Evolutionary conservation across 2,329 filamentous ascomycete genomes (phyloP).

Genomic region (Neofusicoccum cordaticola): DNA sequence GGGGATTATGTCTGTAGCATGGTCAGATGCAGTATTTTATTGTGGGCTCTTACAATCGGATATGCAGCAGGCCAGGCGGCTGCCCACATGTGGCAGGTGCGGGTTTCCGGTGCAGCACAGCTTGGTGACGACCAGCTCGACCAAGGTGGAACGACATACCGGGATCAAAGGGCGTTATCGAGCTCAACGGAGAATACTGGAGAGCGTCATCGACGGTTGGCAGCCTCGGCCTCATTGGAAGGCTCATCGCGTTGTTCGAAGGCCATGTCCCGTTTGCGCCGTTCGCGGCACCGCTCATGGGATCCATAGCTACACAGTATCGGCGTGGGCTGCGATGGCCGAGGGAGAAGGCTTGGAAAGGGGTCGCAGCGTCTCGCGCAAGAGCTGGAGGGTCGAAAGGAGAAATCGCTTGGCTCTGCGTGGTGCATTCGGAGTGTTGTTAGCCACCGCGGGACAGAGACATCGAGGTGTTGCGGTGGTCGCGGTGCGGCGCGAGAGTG

Average conservation of each 20-base stretch:
- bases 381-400: background rate
- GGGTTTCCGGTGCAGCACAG: background rate
- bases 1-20: conserved; percentile 43
- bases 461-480: conserved; percentile 10
- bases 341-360: background rate
- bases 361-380: background rate
- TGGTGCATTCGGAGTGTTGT: background rate
- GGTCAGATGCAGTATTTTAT: conserved; percentile 18
- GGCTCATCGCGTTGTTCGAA: conserved; percentile 25
- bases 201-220: conserved; percentile 69
- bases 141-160: conserved; percentile 48
- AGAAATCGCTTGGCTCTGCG: background rate
- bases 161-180: conserved; percentile 73
- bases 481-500: background rate
- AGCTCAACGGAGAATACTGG: conserved; percentile 78
- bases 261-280: conserved; percentile 30
- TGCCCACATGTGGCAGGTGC: background rate
- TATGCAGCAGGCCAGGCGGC: conserved; percentile 5
- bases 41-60: conserved; percentile 12
- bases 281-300: conserved; percentile 10
- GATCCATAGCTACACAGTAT: conserved; percentile 11
- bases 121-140: background rate
- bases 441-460: background rate
- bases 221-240: conserved; percentile 36
- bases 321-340: conserved; percentile 6